Base-by-base conservation (phyloP, 805 yeast species). In the Cyberlindnera nakhonratchasimensis region DNA sequence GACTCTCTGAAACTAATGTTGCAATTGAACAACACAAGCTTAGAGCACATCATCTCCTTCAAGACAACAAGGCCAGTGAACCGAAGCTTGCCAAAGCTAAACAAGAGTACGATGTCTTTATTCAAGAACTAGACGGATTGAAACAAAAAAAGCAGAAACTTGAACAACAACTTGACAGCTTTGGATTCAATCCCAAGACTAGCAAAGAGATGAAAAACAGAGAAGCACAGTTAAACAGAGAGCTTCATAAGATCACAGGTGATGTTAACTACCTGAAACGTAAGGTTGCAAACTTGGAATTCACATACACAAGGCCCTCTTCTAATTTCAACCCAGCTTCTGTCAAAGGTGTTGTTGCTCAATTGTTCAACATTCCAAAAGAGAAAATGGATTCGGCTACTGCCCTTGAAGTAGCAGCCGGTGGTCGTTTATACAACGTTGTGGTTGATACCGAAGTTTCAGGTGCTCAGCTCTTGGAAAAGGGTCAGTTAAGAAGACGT, bases 331-430 rank as follows among this genome's bases (percentile, higher is more conserved):
- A 83, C 53, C 63, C 77, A 3, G 50, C 61, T 1, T 70, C 82
- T 1, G 95, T 93, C 4, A 82, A 80, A 56, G 99, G 99, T 34
- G 77, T 89, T 14, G 95, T 91, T 12, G 96, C 96, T 2, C 93
- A 86, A 57, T 66, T 93, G 37, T 88, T 95, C 58, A 63, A 71
- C 1, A 59, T 93, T 17, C 74, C 74, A 14, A 79, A 80, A 33
- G 59, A 69, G 1, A 77, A 82, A 37, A 59, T 65, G 41, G 74
- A 76, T 20, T 79, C 81, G 40, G 82, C 95, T 1, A 71, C 82
- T 20, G 99, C 99, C 1, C 67, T 93, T 26, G 97, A 93, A 63
- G 83, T 87, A 2, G 83, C 95, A 59, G 99, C 97, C 2, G 99
- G 99, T 36, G 95, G 91, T 5, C 72, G 90, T 52, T 64, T 95